These are phyloP conservation scores for Wickerhamomyces alni DNA, from an alignment of 805 yeast species.

Conservation along the genomic window DNA sequence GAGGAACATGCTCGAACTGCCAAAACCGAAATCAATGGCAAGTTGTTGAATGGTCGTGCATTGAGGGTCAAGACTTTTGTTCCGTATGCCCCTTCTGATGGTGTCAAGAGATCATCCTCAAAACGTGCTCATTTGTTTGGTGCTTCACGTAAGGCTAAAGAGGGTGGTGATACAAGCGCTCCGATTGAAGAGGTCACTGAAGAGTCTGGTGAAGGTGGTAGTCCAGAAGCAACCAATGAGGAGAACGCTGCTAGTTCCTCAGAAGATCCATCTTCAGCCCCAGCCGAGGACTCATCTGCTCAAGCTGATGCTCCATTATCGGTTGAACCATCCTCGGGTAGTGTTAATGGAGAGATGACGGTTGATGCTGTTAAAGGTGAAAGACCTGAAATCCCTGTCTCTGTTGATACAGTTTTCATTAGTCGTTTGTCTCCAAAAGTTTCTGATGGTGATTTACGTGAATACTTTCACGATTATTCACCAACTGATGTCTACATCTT, in stretches of 20 bases:
- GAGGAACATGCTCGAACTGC: conserved; percentile 61
- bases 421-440: conserved; percentile 32
- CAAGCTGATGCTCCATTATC: background rate
- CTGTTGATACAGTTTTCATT: conserved; percentile 42
- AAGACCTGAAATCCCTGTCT: conserved; percentile 17
- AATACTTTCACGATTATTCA: conserved; percentile 35
- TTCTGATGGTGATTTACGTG: conserved; percentile 39
- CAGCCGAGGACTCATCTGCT: too few relatives aligned
- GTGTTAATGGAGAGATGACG: too few relatives aligned
- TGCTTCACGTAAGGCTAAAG: background rate
- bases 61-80: conserved; percentile 35
- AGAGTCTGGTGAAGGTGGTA: background rate
- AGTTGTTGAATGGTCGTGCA: conserved; percentile 39
- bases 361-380: too few relatives aligned
- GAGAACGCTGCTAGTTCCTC: too few relatives aligned
- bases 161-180: background rate
- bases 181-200: background rate
- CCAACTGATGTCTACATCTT: conserved; percentile 45
- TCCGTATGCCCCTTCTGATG: conserved; percentile 32
- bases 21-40: conserved; percentile 58
- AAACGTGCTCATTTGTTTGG: too few relatives aligned
- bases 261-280: too few relatives aligned
- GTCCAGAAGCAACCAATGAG: too few relatives aligned
- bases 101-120: conserved; percentile 9
- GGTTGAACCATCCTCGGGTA: background rate